Base-by-base conservation (phyloP, 805 yeast genomes). In the Candida vartiovaarae region DNA sequence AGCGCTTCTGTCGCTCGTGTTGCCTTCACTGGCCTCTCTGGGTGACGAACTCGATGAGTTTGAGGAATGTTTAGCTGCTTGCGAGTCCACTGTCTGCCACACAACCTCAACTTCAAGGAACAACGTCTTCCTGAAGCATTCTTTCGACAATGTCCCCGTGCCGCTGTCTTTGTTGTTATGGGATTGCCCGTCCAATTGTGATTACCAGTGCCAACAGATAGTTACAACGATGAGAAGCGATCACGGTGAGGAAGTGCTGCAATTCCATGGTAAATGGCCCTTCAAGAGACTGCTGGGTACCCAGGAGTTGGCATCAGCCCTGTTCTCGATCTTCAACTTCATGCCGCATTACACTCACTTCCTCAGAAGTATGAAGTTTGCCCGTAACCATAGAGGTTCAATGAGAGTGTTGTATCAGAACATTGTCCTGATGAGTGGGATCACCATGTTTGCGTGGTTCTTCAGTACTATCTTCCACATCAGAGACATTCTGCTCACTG, bases 221-320 rank as follows among this genome's bases (percentile, higher is more conserved):
- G 68, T 91, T 37, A 89, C 96, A 0, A 55, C 57, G 2, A 66
- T 74, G 33, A 68, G 95, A 24, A 63, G 66, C 11, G 51, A 45
- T 0, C 50, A 63, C 3, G 69, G 72, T n/a, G 70, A 74, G 46
- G 81, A 78, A 44, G 66, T 87, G 0, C 72, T 73, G 34, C 99
- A 93, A 61, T 93, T 87, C 65, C 96, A 93, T 62, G 99, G 99
- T 0, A 93, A 93, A 66, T 93, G 99, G 99, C 98, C 98, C 3
- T 93, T 93, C 56, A 49, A 69, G 15, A 71, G 99, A 40, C 57
- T 84, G 0, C 63, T 73, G n/a, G 95, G 95, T 0, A 67, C 84
- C 9, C 99, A 93, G 62, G 99, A 93, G 60, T 66, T 88, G 0
- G 85, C 82, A 25, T 82, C 95, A 10, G 80, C 84, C 1, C 23